phyloP scores from a whole-genome alignment of 768 basidiomycete genomes.

The Wakefieldia striispora region DNA sequence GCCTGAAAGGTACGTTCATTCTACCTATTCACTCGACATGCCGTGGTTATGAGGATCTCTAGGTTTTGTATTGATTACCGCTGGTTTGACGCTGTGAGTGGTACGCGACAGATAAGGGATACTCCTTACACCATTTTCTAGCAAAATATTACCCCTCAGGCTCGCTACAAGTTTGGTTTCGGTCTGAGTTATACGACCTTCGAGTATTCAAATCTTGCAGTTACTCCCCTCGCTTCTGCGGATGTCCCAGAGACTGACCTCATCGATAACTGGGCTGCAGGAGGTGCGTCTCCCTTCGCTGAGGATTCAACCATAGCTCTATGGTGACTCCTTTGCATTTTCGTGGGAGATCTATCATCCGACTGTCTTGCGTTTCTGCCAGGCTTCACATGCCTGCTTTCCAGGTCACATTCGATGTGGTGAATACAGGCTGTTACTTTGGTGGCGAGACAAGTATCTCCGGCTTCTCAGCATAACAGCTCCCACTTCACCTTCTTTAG shows the following conservation, averaged over 20 bases:
- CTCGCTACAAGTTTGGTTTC: conserved; percentile 89
- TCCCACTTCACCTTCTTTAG: conserved; percentile 31
- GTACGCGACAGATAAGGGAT: neutral
- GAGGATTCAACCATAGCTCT: conserved; percentile 60
- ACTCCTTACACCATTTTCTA: conserved; percentile 20
- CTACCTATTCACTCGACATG: too few species aligned
- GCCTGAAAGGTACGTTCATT: conserved; percentile 41
- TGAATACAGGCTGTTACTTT: conserved; percentile 57
- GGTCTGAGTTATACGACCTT: conserved; percentile 87
- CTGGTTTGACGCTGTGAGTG: conserved; percentile 62
- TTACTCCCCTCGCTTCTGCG: conserved; percentile 39
- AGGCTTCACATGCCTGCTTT: conserved; percentile 69
- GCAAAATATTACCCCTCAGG: conserved; percentile 70
- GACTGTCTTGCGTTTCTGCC: neutral
- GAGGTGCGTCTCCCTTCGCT: conserved; percentile 50
- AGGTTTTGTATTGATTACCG: conserved; percentile 71
- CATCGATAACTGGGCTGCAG: conserved; percentile 55
- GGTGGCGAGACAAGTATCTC: conserved; percentile 60
- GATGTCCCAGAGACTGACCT: conserved; percentile 33
- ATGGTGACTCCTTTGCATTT: conserved; percentile 42
- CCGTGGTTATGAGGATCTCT: neutral
- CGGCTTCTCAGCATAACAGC: neutral
- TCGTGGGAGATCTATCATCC: neutral
- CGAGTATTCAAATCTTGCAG: conserved; percentile 57
- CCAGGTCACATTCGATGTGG: conserved; percentile 59